Conservation (phyloP, 1,284 basidiomycete species). For the Papiliotrema laurentii region DNA sequence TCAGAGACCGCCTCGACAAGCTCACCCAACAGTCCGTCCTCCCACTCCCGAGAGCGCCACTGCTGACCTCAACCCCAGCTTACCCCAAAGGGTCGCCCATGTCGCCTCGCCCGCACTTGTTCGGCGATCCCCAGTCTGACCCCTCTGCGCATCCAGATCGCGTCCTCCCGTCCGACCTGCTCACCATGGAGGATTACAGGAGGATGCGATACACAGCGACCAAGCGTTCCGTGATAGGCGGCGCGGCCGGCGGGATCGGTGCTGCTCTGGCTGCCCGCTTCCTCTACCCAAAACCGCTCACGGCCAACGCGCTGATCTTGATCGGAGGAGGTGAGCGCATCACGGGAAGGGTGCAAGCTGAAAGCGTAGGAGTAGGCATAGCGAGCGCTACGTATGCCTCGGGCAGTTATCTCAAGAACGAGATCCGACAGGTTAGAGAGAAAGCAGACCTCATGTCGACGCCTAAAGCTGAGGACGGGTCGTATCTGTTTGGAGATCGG, state of each 20-base stretch:
- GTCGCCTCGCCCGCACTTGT: background rate
- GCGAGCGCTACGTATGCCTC: background rate
- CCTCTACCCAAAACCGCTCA: background rate
- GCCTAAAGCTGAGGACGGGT: background rate
- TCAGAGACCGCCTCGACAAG: too few relatives aligned
- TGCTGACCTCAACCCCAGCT: too few relatives aligned
- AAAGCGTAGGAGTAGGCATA: background rate
- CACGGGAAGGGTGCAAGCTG: background rate
- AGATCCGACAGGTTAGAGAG: background rate
- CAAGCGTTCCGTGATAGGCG: background rate
- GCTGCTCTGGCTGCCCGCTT: slow-evolving; percentile 2
- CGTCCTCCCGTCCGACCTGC: slow-evolving; percentile 3
- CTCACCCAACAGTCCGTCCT: too few relatives aligned
- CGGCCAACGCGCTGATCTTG: background rate
- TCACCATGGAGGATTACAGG: slow-evolving; percentile 6
- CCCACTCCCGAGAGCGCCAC: too few relatives aligned
- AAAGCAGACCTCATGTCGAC: background rate
- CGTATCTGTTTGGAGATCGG: background rate
- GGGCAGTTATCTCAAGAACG: background rate
- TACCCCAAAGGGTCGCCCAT: background rate
- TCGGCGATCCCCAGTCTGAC: background rate
- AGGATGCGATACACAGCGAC: background rate
- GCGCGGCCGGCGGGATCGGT: background rate
- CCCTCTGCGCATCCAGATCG: background rate
- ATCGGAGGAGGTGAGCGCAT: background rate